Percentiles rank a stretch among this genome's conserved stretches.
phyloP scores from a whole-genome alignment of 768 basidiomycete genomes.

The Fomitopsis pulvina region DNA sequence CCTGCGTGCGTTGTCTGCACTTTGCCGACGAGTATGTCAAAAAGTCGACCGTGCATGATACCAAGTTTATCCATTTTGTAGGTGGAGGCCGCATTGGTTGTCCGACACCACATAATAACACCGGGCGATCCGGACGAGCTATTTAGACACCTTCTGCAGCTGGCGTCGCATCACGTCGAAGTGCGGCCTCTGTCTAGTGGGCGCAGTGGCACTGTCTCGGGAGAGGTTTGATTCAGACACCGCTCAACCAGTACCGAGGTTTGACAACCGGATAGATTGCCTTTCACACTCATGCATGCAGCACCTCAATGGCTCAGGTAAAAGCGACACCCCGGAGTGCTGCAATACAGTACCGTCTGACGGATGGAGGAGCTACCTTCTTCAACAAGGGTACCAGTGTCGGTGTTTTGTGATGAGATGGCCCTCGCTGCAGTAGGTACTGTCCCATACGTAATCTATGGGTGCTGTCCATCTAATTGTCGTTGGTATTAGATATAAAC shows the following conservation, averaged over 20 bases:
- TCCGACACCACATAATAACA: conserved; percentile 53
- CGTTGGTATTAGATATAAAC: no score
- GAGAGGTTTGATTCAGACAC: conserved; percentile 45
- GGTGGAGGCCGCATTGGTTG: conserved; percentile 47
- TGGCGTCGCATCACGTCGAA: conserved; percentile 66
- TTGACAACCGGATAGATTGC: conserved; percentile 38
- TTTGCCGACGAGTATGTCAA: conserved; percentile 46
- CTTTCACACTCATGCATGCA: conserved; percentile 48
- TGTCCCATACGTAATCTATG: no score
- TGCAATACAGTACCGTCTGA: conserved; percentile 67
- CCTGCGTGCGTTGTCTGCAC: conserved; percentile 47
- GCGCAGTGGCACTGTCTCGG: conserved; percentile 70
- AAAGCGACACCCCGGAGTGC: conserved; percentile 42
- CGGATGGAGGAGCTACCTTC: conserved; percentile 57
- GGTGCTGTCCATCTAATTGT: no score
- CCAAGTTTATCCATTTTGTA: no score
- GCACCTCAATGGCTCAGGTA: conserved; percentile 24
- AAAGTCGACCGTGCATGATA: not conserved
- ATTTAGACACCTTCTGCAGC: conserved; percentile 50
- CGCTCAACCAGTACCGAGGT: not conserved
- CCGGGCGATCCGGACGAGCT: conserved; percentile 56
- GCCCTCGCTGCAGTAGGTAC: no score
- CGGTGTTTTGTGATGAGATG: conserved; percentile 57
- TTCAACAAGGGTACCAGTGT: conserved; percentile 69
- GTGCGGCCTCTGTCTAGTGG: conserved; percentile 68